Base-by-base conservation (phyloP, 2,329 filamentous ascomycete species). In the Nemania bipapillata region DNA sequence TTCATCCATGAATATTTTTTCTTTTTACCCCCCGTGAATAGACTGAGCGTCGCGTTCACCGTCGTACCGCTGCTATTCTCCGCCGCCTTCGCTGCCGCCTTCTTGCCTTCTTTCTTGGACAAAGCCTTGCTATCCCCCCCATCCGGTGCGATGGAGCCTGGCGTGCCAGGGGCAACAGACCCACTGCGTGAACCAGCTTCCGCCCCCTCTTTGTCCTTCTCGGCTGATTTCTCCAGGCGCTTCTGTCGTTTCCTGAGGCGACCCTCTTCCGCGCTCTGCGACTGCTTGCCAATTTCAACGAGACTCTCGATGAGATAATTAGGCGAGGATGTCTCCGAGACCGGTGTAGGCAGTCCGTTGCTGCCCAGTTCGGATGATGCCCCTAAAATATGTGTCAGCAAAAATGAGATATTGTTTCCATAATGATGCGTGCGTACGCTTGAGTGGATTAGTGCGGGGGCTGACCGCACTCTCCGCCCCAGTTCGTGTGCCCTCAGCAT, bases 91-190 rank as follows among this genome's bases (percentile, higher is more conserved):
- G 85, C 84, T 68, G 93, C 90, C n/a, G 89, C 87, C 79, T 91
- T 93, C 77, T 91, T 89, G 69, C 85, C 86, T 79, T 97, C 94
- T 82, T 97, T 97, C 85, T 97, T 97, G 4, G 91, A 92, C 59
- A 92, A 86, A 3, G 89, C 86, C 79, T 94, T 95, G 72, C 64
- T 30, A 11, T 79, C 77, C 28, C 88, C 85, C 1, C 83, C 78
- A 62, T 91, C 90, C 0, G 90, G 86, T 0, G 90, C 88, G 49
- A 87, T 85, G 1, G 87, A 84, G 5, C 87, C 88, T 2, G 90
- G 88, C 0, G 88, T 90, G 2, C 86, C 86, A 11, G 88, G 85
- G 17, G 87, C 87, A 12, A 85, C 83, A 26, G 87, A 87, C 15
- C 87, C 85, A 28, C 86, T 75, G 72, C 89, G 84, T 17, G 86